Percentiles rank a stretch among this genome's conserved stretches.
These are phyloP conservation scores for Angophora floribunda DNA, from an alignment of 345 rosid genomes.

Conservation along the genomic window DNA sequence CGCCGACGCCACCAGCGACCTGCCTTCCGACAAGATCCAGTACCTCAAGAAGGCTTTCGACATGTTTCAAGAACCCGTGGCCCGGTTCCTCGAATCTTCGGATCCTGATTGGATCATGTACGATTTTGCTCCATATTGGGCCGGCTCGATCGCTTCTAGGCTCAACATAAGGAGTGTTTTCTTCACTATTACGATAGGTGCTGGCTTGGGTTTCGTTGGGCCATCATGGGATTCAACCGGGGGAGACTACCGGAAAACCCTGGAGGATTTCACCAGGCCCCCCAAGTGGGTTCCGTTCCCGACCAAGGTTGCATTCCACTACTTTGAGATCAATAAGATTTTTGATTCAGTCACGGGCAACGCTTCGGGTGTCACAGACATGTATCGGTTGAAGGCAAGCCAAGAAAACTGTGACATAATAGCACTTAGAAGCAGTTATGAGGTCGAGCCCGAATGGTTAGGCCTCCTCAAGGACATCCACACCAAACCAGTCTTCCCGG, in stretches of 20 bases:
- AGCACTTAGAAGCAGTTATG: slow-evolving; percentile 30
- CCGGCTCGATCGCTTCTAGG: not conserved
- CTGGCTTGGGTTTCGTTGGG: not conserved
- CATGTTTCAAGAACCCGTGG: slow-evolving; percentile 5
- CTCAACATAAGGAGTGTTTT: not conserved
- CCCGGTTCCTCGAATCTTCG: not conserved
- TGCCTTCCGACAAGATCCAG: slow-evolving; percentile 6
- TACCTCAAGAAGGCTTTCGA: slow-evolving; percentile 21
- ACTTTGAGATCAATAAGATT: slow-evolving; percentile 9
- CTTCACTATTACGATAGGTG: slow-evolving; percentile 7
- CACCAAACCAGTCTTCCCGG: slow-evolving; percentile 27
- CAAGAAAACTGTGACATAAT: slow-evolving; percentile 18
- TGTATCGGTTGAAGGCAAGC: not conserved
- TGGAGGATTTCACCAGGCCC: slow-evolving; percentile 8
- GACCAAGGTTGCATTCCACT: slow-evolving; percentile 6
- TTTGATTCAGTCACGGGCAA: slow-evolving; percentile 5
- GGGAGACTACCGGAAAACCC: not conserved
- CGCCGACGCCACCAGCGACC: slow-evolving; percentile 21
- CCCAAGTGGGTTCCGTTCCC: slow-evolving; percentile 37
- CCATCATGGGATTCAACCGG: not conserved
- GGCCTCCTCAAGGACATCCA: slow-evolving; percentile 9
- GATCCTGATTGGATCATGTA: slow-evolving; percentile 15
- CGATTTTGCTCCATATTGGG: slow-evolving; percentile 21
- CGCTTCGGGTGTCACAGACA: slow-evolving; percentile 4
- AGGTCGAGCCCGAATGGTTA: slow-evolving; percentile 43